Evolutionary conservation across 2,329 filamentous ascomycete genomes (phyloP).

Genomic region (Allantophomopsis cytisporea): DNA sequence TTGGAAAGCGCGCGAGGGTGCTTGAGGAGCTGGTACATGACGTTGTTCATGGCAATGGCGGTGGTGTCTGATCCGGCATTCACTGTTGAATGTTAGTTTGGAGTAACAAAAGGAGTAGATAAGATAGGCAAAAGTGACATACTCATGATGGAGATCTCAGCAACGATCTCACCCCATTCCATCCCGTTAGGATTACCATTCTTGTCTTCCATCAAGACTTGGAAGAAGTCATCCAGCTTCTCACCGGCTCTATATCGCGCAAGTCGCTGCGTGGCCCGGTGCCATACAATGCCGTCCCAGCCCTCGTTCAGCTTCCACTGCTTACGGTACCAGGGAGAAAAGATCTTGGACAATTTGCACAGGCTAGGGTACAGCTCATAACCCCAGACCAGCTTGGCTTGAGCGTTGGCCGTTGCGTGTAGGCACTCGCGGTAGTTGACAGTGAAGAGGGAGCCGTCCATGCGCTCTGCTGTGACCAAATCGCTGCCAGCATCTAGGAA

Average conservation of each 20-base stretch:
- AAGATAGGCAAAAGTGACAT: conserved; percentile 33
- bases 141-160: conserved; percentile 39
- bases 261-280: conserved; percentile 27
- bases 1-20: conserved; percentile 25
- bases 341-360: conserved; percentile 29
- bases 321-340: conserved; percentile 26
- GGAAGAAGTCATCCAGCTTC: conserved; percentile 44
- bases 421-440: conserved; percentile 34
- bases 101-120: neutral
- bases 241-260: conserved; percentile 33
- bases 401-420: conserved; percentile 33
- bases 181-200: conserved; percentile 26
- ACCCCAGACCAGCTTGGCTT: conserved; percentile 33
- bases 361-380: conserved; percentile 35
- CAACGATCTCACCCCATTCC: conserved; percentile 43
- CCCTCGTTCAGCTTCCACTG: conserved; percentile 24
- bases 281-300: conserved; percentile 32
- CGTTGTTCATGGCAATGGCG: conserved; percentile 36
- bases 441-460: conserved; percentile 30
- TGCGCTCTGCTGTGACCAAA: conserved; percentile 24
- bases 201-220: conserved; percentile 35
- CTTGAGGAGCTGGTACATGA: conserved; percentile 35
- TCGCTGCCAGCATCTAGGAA: conserved; percentile 36
- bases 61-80: conserved; percentile 33
- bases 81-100: conserved; percentile 12